Conservation (phyloP, 2,329 filamentous ascomycete genomes). For the Fusarium foetens region DNA sequence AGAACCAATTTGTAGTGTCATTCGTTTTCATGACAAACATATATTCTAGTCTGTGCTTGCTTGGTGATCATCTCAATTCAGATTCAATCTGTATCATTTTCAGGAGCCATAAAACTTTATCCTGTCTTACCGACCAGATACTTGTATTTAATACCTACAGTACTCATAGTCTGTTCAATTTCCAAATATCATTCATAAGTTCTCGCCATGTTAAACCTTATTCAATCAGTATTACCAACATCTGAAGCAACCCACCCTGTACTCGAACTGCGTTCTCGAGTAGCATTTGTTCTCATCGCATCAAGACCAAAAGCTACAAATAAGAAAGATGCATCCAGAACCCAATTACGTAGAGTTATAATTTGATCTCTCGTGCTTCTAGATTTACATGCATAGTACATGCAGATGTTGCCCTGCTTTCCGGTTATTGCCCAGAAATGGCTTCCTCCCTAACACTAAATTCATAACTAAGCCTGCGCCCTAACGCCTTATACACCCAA, state of each 20-base stretch:
- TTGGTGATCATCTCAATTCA: background rate
- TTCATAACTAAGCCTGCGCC: constrained; percentile 29
- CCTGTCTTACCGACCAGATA: background rate
- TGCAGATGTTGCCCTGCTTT: background rate
- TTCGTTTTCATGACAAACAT: background rate
- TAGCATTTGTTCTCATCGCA: background rate
- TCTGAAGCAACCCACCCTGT: background rate
- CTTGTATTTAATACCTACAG: too few relatives aligned
- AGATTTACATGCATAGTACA: background rate
- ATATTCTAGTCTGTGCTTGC: background rate
- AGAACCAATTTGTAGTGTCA: background rate
- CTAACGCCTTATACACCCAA: constrained; percentile 33
- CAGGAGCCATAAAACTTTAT: background rate
- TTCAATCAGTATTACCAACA: background rate
- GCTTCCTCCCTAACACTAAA: constrained; percentile 1
- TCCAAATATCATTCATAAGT: background rate
- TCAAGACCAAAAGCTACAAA: background rate
- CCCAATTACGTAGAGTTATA: background rate
- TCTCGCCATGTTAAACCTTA: background rate
- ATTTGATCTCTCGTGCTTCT: background rate
- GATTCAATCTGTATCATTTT: background rate
- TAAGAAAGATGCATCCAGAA: background rate
- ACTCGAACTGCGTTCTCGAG: background rate
- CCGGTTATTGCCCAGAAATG: background rate
- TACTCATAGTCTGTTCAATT: background rate